Evolutionary conservation across 2,329 filamentous ascomycete species (phyloP), one percentile per base, ranked within the genome.

Genomic region (Aureobasidium sp.): DNA sequence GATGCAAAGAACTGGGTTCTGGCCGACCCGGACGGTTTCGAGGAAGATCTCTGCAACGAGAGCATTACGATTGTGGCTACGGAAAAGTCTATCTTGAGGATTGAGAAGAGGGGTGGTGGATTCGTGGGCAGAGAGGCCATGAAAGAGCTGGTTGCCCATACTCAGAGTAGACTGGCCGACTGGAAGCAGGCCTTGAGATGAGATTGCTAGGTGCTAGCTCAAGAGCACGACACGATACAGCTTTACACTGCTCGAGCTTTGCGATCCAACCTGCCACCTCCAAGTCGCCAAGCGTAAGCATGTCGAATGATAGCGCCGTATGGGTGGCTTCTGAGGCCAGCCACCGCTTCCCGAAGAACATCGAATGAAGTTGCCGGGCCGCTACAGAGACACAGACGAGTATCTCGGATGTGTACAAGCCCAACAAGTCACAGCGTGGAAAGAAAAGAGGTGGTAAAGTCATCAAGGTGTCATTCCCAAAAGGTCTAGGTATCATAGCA

Each of bases 21-120:
- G 62, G 84, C 89, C 7, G 94, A 99, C 76, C 91, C 91, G 2
- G 94, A 99, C 76, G 84, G 86, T 25, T 87, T 96, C 68, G 94
- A 99, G 77, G 94, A 97, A 77, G 84, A 83, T 9, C 76, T 96
- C 47, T 96, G 91, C 71, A 81, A 86, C 64, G 94, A 99, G 79
- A 82, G 76, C n/a, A 79, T 94, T n/a, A 92, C 87, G 2, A 78
- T 96, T 37, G 86, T 94, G 53, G 84, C 96, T n/a, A 88, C 93
- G 71, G 66, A 70, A 39, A 71, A 64, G n/a, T 51, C 52, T 6
- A 79, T 96, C 20, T 68, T 90, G 66, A 84, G 82, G 55, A 81
- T 97, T 64, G 90, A 94, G 69, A 97, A 96, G 80, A 85, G 82
- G 66, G 94, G 94, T 12, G 94, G 93, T 7, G 83, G 84, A 11